Percentiles rank a stretch among this genome's conserved stretches.
These are phyloP conservation scores for Baudoinia panamericana DNA, from an alignment of 495 filamentous ascomycete genomes.

Conservation along the genomic window DNA sequence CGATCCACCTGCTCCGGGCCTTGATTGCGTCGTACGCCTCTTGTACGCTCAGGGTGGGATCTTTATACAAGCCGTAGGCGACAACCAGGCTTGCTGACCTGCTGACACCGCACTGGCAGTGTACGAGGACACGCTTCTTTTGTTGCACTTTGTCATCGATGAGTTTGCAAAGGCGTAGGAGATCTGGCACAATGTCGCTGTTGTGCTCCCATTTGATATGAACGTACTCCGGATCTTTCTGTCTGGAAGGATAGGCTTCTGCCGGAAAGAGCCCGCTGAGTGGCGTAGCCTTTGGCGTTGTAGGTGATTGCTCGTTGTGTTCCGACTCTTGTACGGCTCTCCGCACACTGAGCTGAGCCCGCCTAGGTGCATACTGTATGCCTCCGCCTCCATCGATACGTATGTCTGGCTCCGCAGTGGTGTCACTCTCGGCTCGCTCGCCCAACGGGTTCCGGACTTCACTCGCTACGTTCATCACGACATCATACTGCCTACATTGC, in stretches of 20 bases:
- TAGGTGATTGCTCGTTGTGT: slow-evolving; percentile 23
- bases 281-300: slow-evolving; percentile 30
- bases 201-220: slow-evolving; percentile 98
- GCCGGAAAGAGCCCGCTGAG: slow-evolving; percentile 4
- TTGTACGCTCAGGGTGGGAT: slow-evolving; percentile 75
- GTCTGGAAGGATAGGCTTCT: slow-evolving; percentile 22
- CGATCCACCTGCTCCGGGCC: slow-evolving; percentile 82
- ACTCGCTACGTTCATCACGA: slow-evolving; percentile 88
- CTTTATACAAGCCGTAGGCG: slow-evolving; percentile 88
- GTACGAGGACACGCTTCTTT: slow-evolving; percentile 78
- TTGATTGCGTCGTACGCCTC: slow-evolving; percentile 89
- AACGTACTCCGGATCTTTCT: slow-evolving; percentile 66
- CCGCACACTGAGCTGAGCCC: slow-evolving; percentile 6
- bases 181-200: slow-evolving; percentile 80
- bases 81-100: slow-evolving; percentile 94
- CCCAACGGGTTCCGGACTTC: slow-evolving; percentile 83
- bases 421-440: slow-evolving; percentile 2
- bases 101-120: slow-evolving; percentile 93
- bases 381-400: slow-evolving; percentile 27
- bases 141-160: slow-evolving; percentile 67
- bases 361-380: slow-evolving; percentile 22
- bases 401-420: slow-evolving; percentile 12
- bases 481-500: slow-evolving; percentile 75
- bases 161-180: slow-evolving; percentile 69
- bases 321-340: slow-evolving; percentile 14